Base-by-base conservation (phyloP, 306 rosid genomes). In the Oemleria cerasiformis region DNA sequence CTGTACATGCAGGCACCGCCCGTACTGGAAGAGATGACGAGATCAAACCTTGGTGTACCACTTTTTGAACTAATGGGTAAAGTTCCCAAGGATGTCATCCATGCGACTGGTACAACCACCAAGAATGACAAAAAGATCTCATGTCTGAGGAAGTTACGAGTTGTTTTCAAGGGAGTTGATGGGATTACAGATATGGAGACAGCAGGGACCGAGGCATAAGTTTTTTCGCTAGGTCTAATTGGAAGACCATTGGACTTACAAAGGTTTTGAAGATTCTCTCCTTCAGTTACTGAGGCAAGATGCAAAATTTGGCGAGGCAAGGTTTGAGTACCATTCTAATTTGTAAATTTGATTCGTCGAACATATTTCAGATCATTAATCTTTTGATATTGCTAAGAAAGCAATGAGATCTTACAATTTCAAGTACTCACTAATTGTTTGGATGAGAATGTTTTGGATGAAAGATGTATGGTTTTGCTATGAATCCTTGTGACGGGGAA, bases 1-100 rank as follows among this genome's bases (percentile, higher is more conserved):
- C 81, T 91, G 13, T 91, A 89, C 86, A 91, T 94, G 97, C 97
- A 94, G 80, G 97, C 97, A 7, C 99, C 97, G 19, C 96, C 96
- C 4, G 87, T 91, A 9, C 84, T 94, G 82, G 99, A 94, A 79
- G 97, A 94, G 84, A 88, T 94, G 99, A 94, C 99, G 63, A 74
- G 96, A 79, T 86, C 97, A 34, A 94, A 94, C 84, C 81, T 94
- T 75, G 72, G 80, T 65, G 36, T 74, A 39, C 53, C 86, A 58
- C 88, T 94, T 72, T 94, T 84, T 68, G 85, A 91, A 9, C 81
- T 89, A 71, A 89, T 94, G 88, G 97, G 87, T 49, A 86, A 94
- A 79, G 63, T 83, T 43, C 68, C 87, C 17, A 89, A 81, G 79
- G 94, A 88, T 57, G 72, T 84, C 43, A 83, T 94, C 63, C 95